Conservation (phyloP, 768 basidiomycete genomes). For the Boletus rubescentipes region DNA sequence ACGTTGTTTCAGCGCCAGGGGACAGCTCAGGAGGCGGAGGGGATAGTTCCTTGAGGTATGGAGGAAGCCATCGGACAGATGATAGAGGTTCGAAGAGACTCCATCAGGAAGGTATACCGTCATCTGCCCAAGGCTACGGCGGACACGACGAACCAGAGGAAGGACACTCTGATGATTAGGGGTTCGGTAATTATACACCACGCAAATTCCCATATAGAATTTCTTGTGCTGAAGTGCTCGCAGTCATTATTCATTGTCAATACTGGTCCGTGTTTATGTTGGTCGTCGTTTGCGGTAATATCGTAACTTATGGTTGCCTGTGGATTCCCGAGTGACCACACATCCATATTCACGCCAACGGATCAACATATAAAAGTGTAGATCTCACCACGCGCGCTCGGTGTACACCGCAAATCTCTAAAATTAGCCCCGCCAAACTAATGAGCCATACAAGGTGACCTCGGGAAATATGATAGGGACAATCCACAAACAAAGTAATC, state of each 20-base stretch:
- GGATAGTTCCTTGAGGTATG: constrained; percentile 34
- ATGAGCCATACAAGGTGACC: constrained; percentile 24
- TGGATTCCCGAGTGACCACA: constrained; percentile 12
- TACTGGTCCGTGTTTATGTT: constrained; percentile 19
- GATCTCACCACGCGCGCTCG: constrained; percentile 22
- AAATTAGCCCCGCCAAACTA: constrained; percentile 16
- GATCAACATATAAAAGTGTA: constrained; percentile 30
- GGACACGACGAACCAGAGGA: constrained; percentile 34
- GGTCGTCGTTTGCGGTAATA: constrained; percentile 18
- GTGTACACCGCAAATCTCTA: constrained; percentile 16
- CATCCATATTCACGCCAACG: constrained; percentile 16
- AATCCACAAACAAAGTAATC: constrained; percentile 17
- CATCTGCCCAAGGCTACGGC: constrained; percentile 26
- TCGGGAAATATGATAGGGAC: constrained; percentile 16
- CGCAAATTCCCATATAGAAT: constrained; percentile 29
- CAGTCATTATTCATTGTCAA: constrained; percentile 13
- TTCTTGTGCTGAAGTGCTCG: constrained; percentile 34
- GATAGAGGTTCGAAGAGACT: constrained; percentile 61
- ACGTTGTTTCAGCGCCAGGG: constrained; percentile 36
- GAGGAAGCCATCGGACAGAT: constrained; percentile 39
- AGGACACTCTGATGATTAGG: constrained; percentile 33
- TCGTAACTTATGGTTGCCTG: constrained; percentile 18
- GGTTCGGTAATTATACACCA: constrained; percentile 23
- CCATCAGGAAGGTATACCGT: constrained; percentile 44
- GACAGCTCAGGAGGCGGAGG: constrained; percentile 30